Evolutionary conservation across 2,329 filamentous ascomycete genomes (phyloP).

Genomic region (Fusarium caatingaense): DNA sequence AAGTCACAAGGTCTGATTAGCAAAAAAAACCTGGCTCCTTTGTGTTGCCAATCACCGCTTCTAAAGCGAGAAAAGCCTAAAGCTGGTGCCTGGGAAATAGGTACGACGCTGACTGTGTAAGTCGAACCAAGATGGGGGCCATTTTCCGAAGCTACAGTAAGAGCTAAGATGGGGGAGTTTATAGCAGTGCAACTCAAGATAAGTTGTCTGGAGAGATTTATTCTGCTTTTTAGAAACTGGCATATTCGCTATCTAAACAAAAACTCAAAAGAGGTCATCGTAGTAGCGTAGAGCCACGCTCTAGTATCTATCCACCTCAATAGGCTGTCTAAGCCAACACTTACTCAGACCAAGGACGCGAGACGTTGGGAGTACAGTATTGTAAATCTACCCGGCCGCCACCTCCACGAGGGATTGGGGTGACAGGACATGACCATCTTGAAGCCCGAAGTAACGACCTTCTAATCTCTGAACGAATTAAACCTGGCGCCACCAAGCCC

Average conservation of each 20-base stretch:
- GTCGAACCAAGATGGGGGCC: slow-evolving; percentile 30
- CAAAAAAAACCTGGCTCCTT: slow-evolving; percentile 20
- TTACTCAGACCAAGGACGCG: background rate
- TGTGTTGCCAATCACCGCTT: slow-evolving; percentile 35
- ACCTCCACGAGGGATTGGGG: slow-evolving; percentile 16
- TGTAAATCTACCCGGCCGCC: slow-evolving; percentile 16
- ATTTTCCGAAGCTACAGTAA: background rate
- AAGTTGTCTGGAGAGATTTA: too few relatives aligned
- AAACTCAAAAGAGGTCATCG: background rate
- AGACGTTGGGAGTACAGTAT: background rate
- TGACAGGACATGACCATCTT: slow-evolving; percentile 16
- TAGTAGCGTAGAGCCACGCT: background rate
- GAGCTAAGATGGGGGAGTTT: background rate
- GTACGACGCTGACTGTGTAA: slow-evolving; percentile 40
- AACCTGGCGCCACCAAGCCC: slow-evolving; percentile 19
- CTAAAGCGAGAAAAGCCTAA: slow-evolving; percentile 25
- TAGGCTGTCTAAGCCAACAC: background rate
- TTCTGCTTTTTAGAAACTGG: background rate
- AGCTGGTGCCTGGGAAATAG: slow-evolving; percentile 33
- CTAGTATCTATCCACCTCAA: background rate
- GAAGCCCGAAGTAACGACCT: slow-evolving; percentile 25
- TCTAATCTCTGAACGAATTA: slow-evolving; percentile 34
- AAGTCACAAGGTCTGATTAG: slow-evolving; percentile 34
- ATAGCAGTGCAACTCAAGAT: background rate
- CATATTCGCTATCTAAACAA: background rate